Base-by-base conservation (phyloP, 768 basidiomycete genomes). In the Exidia glandulosa region DNA sequence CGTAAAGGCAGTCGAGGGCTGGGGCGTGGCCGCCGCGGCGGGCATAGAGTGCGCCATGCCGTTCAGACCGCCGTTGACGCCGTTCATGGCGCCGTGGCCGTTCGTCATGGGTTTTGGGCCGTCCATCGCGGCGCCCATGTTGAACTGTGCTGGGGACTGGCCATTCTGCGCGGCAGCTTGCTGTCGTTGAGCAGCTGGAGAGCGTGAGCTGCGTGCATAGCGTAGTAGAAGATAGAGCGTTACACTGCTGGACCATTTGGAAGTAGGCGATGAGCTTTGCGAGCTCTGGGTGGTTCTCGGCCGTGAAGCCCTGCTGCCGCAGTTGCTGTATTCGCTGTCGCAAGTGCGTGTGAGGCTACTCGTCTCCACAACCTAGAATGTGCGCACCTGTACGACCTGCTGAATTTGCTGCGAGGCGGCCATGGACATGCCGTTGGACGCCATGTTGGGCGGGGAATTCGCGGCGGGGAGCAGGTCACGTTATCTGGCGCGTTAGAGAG, bases 1-100 rank as follows among this genome's bases (percentile, higher is more conserved):
- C 3, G 88, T 86, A 68, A 94, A 92, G 3, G 87, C 86, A 32
- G 91, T 83, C 31, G 66, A 64, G 37, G 89, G 87, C 0, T 87
- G 86, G 31, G 82, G 77, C 2, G 86, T 80, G n/a, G 80, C 75
- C 23, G 76, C 70, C 13, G 82, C 81, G 1, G 76, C 67, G 13
- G 84, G 78, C 27, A 77, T 69, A 48, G 80, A 75, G 5, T 82
- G 83, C 4, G 79, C 75, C n/a, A n/a, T n/a, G n/a, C n/a, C n/a
- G n/a, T n/a, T n/a, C n/a, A n/a, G n/a, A n/a, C n/a, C n/a, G n/a
- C n/a, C n/a, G n/a, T n/a, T n/a, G n/a, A n/a, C n/a, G 13, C 27
- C 41, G 48, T 19, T 25, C 32, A 32, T 3, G 31, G 57, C 45
- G 37, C 27, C 25, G 60, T 16, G 10, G 2, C 60, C 60, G 36